Evolutionary conservation across 345 rosid genomes (phyloP).

Genomic region (Gossypium stocksii): DNA sequence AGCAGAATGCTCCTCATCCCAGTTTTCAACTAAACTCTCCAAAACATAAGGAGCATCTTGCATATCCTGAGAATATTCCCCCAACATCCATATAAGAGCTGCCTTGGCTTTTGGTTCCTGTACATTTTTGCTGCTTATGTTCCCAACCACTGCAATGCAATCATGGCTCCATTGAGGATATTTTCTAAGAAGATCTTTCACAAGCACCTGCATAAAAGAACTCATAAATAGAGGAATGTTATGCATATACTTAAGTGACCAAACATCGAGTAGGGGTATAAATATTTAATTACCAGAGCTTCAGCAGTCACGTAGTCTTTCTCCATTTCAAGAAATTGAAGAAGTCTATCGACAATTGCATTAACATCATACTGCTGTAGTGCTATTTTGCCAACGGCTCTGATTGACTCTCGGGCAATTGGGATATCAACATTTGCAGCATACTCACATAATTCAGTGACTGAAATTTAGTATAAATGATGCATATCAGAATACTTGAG

Average conservation of each 20-base stretch:
- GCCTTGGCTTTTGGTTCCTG: constrained; percentile 98
- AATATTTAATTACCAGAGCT: constrained; percentile 59
- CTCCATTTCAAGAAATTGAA: constrained; percentile 99
- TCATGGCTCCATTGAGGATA: constrained; percentile 99
- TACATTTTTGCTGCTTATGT: constrained; percentile 88
- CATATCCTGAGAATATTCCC: constrained; percentile 99
- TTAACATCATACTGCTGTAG: constrained; percentile 98
- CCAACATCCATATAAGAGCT: constrained; percentile 99
- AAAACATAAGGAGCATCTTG: constrained; percentile 89
- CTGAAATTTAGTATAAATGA: constrained; percentile 42
- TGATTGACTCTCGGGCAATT: constrained; percentile 94
- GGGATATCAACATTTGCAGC: constrained; percentile 97
- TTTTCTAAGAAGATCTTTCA: constrained; percentile 91
- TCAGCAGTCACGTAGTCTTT: constrained; percentile 99
- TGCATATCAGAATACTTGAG: constrained; percentile 17
- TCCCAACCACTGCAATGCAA: constrained; percentile 98
- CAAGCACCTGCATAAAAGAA: constrained; percentile 69
- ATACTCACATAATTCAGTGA: constrained; percentile 95
- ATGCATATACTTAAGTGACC: constrained; percentile 6
- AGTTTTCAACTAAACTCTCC: constrained; percentile 77
- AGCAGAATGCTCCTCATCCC: constrained; percentile 96
- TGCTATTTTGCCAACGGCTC: constrained; percentile 98
- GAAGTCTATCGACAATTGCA: constrained; percentile 99
- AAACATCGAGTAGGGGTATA: constrained; percentile 5
- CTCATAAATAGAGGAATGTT: background rate